phyloP scores from a whole-genome alignment of 75 land plant species.

The Selaginella moellendorffii region DNA sequence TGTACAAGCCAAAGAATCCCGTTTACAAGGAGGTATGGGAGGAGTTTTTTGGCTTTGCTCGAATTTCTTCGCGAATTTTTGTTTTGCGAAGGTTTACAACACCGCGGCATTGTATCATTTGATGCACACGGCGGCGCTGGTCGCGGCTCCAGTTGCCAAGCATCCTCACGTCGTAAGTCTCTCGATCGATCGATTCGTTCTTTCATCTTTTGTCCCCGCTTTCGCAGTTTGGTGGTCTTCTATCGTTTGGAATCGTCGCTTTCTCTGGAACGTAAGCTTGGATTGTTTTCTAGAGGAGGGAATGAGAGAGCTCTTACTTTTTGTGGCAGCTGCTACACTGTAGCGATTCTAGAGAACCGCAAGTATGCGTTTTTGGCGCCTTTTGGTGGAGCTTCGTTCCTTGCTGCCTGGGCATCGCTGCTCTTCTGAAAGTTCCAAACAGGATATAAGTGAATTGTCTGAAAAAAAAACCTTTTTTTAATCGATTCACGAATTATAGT shows the following conservation, averaged over 20 bases:
- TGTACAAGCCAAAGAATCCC: conserved; percentile 54
- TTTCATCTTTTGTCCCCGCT: neutral
- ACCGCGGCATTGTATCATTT: conserved; percentile 83
- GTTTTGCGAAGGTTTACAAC: conserved; percentile 64
- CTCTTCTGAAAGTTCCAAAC: conserved; percentile 52
- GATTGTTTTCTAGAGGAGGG: too few species aligned
- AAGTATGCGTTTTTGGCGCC: conserved; percentile 56
- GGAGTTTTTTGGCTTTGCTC: too few species aligned
- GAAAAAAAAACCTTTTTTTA: too few species aligned
- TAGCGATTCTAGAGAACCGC: conserved; percentile 63
- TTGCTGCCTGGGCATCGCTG: conserved; percentile 77
- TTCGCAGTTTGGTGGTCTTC: conserved; percentile 72
- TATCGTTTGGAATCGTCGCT: conserved; percentile 67
- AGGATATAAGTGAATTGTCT: too few species aligned
- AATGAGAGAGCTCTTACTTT: too few species aligned
- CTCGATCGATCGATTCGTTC: neutral
- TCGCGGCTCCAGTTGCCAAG: conserved; percentile 64
- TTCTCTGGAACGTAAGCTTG: conserved; percentile 97
- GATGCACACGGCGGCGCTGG: conserved; percentile 71
- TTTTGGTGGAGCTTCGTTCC: conserved; percentile 78
- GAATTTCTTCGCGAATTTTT: too few species aligned
- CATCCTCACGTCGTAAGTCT: conserved; percentile 59
- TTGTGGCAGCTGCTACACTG: conserved; percentile 71
- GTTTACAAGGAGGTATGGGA: conserved; percentile 68
- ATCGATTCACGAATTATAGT: too few species aligned